phyloP scores from a whole-genome alignment of 768 basidiomycete species.

The Mycena floridula region DNA sequence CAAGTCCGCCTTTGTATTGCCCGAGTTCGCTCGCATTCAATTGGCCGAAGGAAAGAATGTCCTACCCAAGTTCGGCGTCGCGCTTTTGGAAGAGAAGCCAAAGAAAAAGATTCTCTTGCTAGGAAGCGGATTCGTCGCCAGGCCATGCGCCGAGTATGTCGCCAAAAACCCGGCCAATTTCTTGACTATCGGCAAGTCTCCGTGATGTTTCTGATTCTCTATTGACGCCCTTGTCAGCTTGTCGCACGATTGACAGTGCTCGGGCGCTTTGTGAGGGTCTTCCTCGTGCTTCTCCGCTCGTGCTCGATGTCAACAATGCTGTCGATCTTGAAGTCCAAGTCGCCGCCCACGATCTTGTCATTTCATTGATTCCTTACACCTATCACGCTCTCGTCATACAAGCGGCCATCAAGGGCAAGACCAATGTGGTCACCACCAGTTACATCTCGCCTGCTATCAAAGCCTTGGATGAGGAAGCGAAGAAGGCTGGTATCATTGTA shows the following conservation, averaged over 20 bases:
- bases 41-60: constrained; percentile 71
- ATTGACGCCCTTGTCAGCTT: constrained; percentile 42
- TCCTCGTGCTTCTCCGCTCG: constrained; percentile 63
- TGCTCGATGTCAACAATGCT: constrained; percentile 74
- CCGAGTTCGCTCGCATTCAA: constrained; percentile 80
- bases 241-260: constrained; percentile 79
- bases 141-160: constrained; percentile 95
- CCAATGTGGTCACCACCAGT: constrained; percentile 92
- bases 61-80: constrained; percentile 70
- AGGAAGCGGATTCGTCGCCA: constrained; percentile 92
- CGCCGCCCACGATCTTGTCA: constrained; percentile 85
- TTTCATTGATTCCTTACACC: constrained; percentile 95
- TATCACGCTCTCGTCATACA: constrained; percentile 87
- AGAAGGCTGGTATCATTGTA: constrained; percentile 86
- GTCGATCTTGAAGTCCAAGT: constrained; percentile 74
- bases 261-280: constrained; percentile 63
- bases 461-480: constrained; percentile 73
- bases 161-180: constrained; percentile 73
- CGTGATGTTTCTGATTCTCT: background rate
- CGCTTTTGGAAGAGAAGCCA: constrained; percentile 38
- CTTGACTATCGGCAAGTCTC: constrained; percentile 71
- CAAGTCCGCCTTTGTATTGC: constrained; percentile 77
- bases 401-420: constrained; percentile 84
- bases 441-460: constrained; percentile 92
- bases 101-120: constrained; percentile 77